phyloP scores from a whole-genome alignment of 139 green algal species.

The Chlorella sp. region DNA sequence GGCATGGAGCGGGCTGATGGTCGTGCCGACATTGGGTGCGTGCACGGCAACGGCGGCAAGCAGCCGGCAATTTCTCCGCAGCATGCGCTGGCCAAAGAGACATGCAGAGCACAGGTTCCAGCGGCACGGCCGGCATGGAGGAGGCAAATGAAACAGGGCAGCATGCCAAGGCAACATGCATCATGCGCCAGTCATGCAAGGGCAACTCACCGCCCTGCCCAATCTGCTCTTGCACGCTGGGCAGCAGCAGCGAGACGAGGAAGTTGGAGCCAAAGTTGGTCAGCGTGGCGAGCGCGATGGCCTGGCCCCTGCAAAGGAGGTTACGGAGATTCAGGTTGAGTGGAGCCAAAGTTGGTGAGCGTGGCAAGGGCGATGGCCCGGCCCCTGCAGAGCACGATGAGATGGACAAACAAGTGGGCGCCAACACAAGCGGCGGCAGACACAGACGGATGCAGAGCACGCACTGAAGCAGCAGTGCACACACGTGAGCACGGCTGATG shows the following conservation, averaged over 20 bases:
- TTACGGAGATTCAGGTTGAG: conserved; percentile 84
- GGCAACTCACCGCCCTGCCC: conserved; percentile 51
- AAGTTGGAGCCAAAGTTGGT: conserved; percentile 94
- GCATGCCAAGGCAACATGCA: background rate
- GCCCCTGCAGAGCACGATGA: too few relatives aligned
- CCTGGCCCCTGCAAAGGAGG: conserved; percentile 55
- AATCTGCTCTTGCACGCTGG: conserved; percentile 67
- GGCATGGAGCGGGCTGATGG: too few relatives aligned
- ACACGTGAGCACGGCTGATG: too few relatives aligned
- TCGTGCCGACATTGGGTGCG: too few relatives aligned
- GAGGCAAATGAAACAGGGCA: too few relatives aligned
- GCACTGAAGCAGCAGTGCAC: too few relatives aligned
- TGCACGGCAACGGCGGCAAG: too few relatives aligned
- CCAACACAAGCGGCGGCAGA: background rate
- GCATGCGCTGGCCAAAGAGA: too few relatives aligned
- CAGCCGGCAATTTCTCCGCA: too few relatives aligned
- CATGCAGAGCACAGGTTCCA: too few relatives aligned
- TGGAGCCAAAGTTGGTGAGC: conserved; percentile 88
- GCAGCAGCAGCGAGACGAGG: conserved; percentile 75
- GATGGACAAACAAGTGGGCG: background rate
- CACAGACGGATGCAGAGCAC: background rate
- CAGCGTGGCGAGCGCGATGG: conserved; percentile 85
- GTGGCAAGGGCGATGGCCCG: conserved; percentile 86
- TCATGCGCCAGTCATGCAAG: too few relatives aligned
- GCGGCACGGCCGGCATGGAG: too few relatives aligned